Percentiles rank a stretch among this genome's conserved stretches.
phyloP scores from a whole-genome alignment of 108 stramenopile genomes.

The Cyclotella sp. region DNA sequence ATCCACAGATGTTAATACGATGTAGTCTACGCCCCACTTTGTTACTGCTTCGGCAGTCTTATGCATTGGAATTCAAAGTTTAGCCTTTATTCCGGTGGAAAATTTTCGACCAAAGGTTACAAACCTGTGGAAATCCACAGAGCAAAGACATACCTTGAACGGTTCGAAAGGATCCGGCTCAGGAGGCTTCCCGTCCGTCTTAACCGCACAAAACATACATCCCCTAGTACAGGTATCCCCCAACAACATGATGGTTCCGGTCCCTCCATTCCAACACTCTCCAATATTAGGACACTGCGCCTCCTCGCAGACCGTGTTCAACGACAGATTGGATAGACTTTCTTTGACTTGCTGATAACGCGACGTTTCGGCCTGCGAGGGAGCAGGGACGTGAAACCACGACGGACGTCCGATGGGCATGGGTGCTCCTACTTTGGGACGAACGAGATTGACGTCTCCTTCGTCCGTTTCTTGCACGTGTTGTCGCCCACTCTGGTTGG shows the following conservation, averaged over 20 bases:
- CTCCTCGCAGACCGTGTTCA: conserved; percentile 98
- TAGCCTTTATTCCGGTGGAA: background rate
- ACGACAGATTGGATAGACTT: conserved; percentile 72
- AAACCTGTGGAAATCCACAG: background rate
- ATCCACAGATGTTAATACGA: conserved; percentile 96
- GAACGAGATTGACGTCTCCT: conserved; percentile 25
- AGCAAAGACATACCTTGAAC: conserved; percentile 63
- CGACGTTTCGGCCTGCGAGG: conserved; percentile 65
- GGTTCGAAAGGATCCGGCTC: conserved; percentile 97
- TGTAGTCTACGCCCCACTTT: conserved; percentile 98
- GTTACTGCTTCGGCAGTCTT: conserved; percentile 89
- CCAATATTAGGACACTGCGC: conserved; percentile 99
- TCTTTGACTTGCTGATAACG: conserved; percentile 80
- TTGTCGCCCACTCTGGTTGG: background rate
- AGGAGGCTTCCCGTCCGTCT: conserved; percentile 90
- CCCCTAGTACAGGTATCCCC: conserved; percentile 99
- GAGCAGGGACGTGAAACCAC: conserved; percentile 78
- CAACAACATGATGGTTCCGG: conserved; percentile 99
- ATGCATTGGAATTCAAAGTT: background rate
- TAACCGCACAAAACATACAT: conserved; percentile 98
- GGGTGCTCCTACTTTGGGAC: conserved; percentile 84
- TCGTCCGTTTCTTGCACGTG: conserved; percentile 19
- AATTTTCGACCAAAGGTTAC: background rate
- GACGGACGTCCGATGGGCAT: conserved; percentile 85
- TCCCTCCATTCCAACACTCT: conserved; percentile 99